A percentile compares a stretch with the other conserved stretches of the same genome.
Conservation (phyloP, 1,284 basidiomycete genomes). For the Puccinia polysora region DNA sequence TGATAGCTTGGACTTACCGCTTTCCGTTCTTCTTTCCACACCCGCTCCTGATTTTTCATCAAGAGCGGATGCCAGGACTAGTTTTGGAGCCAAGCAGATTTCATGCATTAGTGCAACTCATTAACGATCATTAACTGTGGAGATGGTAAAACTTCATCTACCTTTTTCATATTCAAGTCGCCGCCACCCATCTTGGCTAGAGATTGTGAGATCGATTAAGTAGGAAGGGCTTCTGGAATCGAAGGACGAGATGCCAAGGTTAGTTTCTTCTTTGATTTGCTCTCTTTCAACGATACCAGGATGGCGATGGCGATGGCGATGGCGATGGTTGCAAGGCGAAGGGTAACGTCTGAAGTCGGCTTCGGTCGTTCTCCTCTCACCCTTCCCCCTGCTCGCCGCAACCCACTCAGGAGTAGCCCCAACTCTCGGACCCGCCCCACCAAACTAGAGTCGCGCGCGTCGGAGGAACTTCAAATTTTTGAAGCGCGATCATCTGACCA, state of each 20-base stretch:
- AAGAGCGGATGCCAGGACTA: constrained; percentile 89
- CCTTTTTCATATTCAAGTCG: constrained; percentile 44
- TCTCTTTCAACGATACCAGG: no score
- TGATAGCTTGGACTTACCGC: constrained; percentile 55
- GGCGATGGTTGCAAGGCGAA: no score
- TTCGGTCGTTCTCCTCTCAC: no score
- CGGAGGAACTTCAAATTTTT: no score
- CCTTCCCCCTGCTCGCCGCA: no score
- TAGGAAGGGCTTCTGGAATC: background rate
- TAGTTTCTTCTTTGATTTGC: background rate
- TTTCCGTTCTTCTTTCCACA: constrained; percentile 97
- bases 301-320: no score
- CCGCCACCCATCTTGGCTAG: constrained; percentile 34
- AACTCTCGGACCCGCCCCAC: no score
- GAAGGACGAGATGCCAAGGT: background rate
- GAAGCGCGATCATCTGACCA: no score
- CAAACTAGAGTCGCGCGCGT: no score
- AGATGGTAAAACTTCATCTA: constrained; percentile 1
- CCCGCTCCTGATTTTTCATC: constrained; percentile 95
- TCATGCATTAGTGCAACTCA: background rate
- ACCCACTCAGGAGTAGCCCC: no score
- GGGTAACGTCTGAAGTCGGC: no score
- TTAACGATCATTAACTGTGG: background rate
- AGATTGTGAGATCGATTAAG: background rate
- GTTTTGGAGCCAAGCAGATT: background rate